Percentiles rank a stretch among this genome's conserved stretches.
phyloP scores from a whole-genome alignment of 345 rosid species.

The Syzygium grande region DNA sequence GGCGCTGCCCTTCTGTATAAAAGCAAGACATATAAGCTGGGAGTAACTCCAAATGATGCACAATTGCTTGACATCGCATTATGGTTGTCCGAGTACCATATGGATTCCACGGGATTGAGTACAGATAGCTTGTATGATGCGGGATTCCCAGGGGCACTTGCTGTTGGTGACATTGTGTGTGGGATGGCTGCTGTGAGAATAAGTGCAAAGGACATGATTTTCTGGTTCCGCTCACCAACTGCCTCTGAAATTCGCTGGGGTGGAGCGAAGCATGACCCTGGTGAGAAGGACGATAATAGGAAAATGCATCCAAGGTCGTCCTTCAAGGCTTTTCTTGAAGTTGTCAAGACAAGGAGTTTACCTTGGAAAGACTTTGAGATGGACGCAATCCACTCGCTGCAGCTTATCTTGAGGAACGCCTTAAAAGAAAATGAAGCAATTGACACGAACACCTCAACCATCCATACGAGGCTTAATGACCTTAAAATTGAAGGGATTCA shows the following conservation, averaged over 20 bases:
- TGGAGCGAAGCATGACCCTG: slow-evolving; percentile 86
- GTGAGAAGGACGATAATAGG: slow-evolving; percentile 66
- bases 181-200: slow-evolving; percentile 99
- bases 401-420: slow-evolving; percentile 83
- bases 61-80: slow-evolving; percentile 61
- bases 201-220: slow-evolving; percentile 59
- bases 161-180: slow-evolving; percentile 70
- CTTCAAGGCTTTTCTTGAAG: slow-evolving; percentile 90
- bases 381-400: slow-evolving; percentile 97
- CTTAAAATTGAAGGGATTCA: slow-evolving; percentile 74
- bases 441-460: slow-evolving; percentile 34
- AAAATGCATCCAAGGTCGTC: slow-evolving; percentile 98
- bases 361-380: slow-evolving; percentile 97
- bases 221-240: slow-evolving; percentile 92
- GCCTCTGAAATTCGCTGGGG: slow-evolving; percentile 92
- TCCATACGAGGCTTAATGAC: slow-evolving; percentile 62
- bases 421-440: slow-evolving; percentile 43
- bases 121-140: slow-evolving; percentile 92
- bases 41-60: slow-evolving; percentile 60
- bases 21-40: slow-evolving; percentile 59
- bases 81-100: slow-evolving; percentile 75
- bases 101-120: slow-evolving; percentile 91
- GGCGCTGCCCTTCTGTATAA: slow-evolving; percentile 87
- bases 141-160: slow-evolving; percentile 65
- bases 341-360: slow-evolving; percentile 73